Base-by-base conservation (phyloP, 1,284 basidiomycete species). In the Microbotryum silenes-acaulis region DNA sequence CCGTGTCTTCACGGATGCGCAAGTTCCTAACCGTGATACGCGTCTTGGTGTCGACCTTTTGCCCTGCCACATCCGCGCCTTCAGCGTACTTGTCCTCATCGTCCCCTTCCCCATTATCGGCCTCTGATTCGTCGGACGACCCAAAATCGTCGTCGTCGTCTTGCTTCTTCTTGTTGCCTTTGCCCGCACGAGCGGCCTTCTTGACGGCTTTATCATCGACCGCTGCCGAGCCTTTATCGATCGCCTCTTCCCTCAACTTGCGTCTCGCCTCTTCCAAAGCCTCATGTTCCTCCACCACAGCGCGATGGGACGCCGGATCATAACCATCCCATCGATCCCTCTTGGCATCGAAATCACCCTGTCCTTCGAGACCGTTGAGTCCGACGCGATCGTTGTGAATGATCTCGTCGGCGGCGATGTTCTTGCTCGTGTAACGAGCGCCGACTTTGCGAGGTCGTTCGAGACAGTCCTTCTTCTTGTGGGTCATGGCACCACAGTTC, bases 281-380 rank as follows among this genome's bases (percentile, higher is more conserved):
- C 56, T 88, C 88, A 74, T 97, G 96, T 76, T 97, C 93, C 16
- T 94, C 89, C 70, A 97, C 90, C 25, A 97, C 85, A 66, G 78
- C 81, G 72, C 85, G 52, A 77, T 97, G 90, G 73, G 88, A 86
- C 6, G 85, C 77, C 6, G 91, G 83, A 74, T 98, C 92, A 75
- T 98, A 98, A 5, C 96, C 96, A 75, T 97, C 97, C 93, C 96
- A 99, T 59, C 96, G 78, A 75, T 99, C 96, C 50, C 96, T 83
- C 78, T 99, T 99, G 50, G 91, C 90, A 71, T 89, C 94, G 72
- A 91, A 99, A 20, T 89, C 91, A n/a, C 80, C 75, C 44, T 70
- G 65, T 6, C 67, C 62, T 51, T 66, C 56, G 25, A 64, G 29
- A 9, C 65, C 65, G 57, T 68, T 70, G 52, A 75, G 66, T 31